phyloP scores from a whole-genome alignment of 2,329 filamentous ascomycete genomes.

The Didymella pinodella region DNA sequence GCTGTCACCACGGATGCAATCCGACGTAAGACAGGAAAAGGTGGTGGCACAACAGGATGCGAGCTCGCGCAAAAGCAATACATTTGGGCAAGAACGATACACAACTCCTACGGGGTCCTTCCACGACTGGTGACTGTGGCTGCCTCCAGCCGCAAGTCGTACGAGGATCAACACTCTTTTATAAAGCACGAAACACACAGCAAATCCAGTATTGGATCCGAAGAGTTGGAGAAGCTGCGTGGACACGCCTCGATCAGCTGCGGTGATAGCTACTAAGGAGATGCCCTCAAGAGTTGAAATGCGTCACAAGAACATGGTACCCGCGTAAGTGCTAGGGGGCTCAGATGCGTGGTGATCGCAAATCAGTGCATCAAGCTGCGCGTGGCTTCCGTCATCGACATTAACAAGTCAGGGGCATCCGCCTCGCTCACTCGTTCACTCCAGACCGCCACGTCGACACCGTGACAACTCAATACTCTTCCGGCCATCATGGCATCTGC shows the following conservation, averaged over 20 bases:
- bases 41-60: neutral
- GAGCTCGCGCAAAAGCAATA: neutral
- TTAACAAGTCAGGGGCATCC: neutral
- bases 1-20: neutral
- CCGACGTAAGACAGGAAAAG: slow-evolving; percentile 2
- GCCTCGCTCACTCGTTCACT: neutral
- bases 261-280: neutral
- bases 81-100: neutral
- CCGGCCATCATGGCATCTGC: neutral
- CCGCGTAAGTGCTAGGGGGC: neutral
- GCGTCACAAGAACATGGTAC: slow-evolving; percentile 1
- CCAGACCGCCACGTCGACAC: neutral
- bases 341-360: neutral
- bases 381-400: slow-evolving; percentile 5
- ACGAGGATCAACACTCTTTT: neutral
- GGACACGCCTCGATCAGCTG: neutral
- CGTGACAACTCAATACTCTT: neutral
- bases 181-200: neutral
- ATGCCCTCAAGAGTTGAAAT: neutral
- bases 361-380: neutral
- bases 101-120: neutral
- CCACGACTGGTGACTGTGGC: neutral
- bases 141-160: neutral
- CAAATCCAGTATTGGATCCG: neutral
- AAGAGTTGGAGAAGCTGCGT: neutral